Conservation (phyloP, 495 filamentous ascomycete species). For the Elasticomyces elasticus region DNA sequence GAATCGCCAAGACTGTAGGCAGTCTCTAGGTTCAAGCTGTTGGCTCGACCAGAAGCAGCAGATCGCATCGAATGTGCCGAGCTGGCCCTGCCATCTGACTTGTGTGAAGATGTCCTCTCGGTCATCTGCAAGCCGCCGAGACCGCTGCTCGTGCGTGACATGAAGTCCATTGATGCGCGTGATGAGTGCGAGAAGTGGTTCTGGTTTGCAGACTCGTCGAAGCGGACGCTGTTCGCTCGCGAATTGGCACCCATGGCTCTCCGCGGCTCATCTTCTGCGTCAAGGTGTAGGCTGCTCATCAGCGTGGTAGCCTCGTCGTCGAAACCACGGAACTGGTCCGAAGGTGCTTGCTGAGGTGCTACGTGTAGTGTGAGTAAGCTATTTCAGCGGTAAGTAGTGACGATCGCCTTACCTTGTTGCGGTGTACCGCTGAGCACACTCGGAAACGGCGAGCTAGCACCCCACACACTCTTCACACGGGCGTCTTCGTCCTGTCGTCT, state of each 20-base stretch:
- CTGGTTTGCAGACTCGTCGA: conserved; percentile 91
- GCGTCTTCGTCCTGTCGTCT: conserved; percentile 75
- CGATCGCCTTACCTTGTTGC: conserved; percentile 57
- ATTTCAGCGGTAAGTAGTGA: not conserved
- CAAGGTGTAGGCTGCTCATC: conserved; percentile 65
- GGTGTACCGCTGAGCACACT: conserved; percentile 54
- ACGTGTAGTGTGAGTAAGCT: not conserved
- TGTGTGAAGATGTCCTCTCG: conserved; percentile 85
- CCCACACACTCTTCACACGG: conserved; percentile 77
- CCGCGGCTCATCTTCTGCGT: conserved; percentile 82
- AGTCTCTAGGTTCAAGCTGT: conserved; percentile 71
- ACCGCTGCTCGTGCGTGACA: conserved; percentile 69
- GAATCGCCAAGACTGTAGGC: conserved; percentile 55
- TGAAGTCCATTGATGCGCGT: conserved; percentile 68
- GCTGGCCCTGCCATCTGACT: conserved; percentile 92
- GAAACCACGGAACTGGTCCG: conserved; percentile 73
- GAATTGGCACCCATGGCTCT: conserved; percentile 61
- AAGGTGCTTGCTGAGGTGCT: conserved; percentile 68
- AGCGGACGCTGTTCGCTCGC: conserved; percentile 94
- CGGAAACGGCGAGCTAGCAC: conserved; percentile 67
- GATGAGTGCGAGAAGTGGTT: conserved; percentile 76
- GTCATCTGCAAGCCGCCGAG: conserved; percentile 74
- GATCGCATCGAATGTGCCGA: conserved; percentile 68
- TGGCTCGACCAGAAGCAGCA: conserved; percentile 60
- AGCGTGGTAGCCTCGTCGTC: conserved; percentile 67